Percentiles rank a stretch among this genome's conserved stretches.
These are phyloP conservation scores for Kuraishia cidri DNA, from an alignment of 805 yeast species.

Conservation along the genomic window DNA sequence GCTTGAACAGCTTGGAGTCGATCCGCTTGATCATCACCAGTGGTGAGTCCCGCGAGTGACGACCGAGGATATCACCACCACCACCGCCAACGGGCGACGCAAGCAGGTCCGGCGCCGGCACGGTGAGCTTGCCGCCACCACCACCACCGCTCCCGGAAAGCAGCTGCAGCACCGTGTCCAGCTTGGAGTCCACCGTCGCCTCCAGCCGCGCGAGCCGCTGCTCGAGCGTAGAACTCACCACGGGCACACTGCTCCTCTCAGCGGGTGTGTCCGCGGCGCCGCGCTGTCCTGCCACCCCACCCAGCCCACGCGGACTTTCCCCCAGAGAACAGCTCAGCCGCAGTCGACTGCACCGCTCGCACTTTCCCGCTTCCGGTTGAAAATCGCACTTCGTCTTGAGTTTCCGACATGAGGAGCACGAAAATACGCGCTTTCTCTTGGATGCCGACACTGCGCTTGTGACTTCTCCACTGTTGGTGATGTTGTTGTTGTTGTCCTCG, in stretches of 20 bases:
- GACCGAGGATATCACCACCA: too few species aligned
- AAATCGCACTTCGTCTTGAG: slow-evolving; percentile 52
- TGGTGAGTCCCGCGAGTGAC: slow-evolving; percentile 18
- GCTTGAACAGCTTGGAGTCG: slow-evolving; percentile 15
- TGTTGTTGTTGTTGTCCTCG: slow-evolving; percentile 3
- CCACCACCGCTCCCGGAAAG: too few species aligned
- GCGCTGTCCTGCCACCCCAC: too few species aligned
- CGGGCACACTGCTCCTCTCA: too few species aligned
- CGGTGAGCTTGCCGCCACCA: too few species aligned
- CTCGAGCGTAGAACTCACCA: too few species aligned
- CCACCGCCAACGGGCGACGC: too few species aligned
- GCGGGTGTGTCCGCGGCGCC: too few species aligned
- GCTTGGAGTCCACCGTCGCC: slow-evolving; percentile 1
- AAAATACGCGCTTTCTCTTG: slow-evolving; percentile 12
- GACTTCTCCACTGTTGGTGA: slow-evolving; percentile 5
- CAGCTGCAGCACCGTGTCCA: too few species aligned
- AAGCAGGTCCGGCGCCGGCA: too few species aligned
- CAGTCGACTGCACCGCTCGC: slow-evolving; percentile 43
- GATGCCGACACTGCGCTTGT: not conserved
- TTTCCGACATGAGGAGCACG: slow-evolving; percentile 43
- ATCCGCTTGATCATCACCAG: slow-evolving; percentile 18
- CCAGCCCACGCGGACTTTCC: too few species aligned
- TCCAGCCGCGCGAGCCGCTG: too few species aligned
- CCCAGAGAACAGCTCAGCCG: slow-evolving; percentile 39
- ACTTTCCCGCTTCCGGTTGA: slow-evolving; percentile 30